Evolutionary conservation across 345 rosid species (phyloP).

Genomic region (Salix purpurea): DNA sequence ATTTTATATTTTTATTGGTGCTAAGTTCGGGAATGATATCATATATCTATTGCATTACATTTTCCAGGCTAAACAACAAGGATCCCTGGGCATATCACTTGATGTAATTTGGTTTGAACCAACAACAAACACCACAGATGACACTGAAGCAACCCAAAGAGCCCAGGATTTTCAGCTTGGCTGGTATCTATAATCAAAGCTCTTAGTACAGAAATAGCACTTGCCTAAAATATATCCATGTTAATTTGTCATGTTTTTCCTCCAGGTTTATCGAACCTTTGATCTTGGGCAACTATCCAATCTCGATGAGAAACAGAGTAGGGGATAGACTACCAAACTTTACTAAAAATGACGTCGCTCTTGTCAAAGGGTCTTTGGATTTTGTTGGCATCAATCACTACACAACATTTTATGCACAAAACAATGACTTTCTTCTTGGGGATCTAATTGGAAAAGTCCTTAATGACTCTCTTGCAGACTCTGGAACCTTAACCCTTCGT

Average conservation of each 20-base stretch:
- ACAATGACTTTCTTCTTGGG: conserved; percentile 14
- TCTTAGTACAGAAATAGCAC: background rate
- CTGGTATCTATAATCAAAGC: conserved; percentile 43
- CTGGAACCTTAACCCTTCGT: conserved; percentile 79
- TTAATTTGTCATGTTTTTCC: background rate
- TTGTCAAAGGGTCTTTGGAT: conserved; percentile 78
- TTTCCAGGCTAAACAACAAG: conserved; percentile 63
- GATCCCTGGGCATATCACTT: conserved; percentile 64
- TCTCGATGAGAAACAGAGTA: conserved; percentile 72
- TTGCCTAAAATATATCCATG: background rate
- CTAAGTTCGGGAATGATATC: background rate
- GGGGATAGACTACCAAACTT: conserved; percentile 70
- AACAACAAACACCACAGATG: conserved; percentile 44
- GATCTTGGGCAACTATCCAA: conserved; percentile 80
- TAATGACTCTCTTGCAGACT: conserved; percentile 64
- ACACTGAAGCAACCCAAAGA: conserved; percentile 76
- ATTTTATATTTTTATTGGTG: background rate
- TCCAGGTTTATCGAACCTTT: conserved; percentile 85
- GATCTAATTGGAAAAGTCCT: conserved; percentile 38
- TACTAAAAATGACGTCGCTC: conserved; percentile 47
- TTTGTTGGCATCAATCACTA: conserved; percentile 95
- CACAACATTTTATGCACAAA: conserved; percentile 68
- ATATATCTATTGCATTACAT: background rate
- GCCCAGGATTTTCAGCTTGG: conserved; percentile 99
- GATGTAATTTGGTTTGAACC: conserved; percentile 88